Percentiles rank a stretch among this genome's conserved stretches.
Conservation (phyloP, 805 yeast species). For the Komagataella kurtzmanii region DNA sequence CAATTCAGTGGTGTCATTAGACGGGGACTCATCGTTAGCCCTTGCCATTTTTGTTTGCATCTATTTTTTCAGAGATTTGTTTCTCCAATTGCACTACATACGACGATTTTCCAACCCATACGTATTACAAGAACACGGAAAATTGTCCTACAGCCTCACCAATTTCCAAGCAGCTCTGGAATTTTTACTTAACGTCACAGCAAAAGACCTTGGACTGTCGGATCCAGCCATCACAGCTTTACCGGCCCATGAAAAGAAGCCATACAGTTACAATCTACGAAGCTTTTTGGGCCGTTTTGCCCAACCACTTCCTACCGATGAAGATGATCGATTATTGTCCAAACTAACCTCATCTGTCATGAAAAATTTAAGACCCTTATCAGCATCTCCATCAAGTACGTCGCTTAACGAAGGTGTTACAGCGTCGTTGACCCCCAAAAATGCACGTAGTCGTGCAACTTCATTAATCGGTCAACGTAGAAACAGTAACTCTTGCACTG, state of each 20-base stretch:
- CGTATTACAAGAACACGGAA: slow-evolving; percentile 16
- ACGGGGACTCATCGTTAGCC: slow-evolving; percentile 3
- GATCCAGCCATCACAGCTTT: neutral
- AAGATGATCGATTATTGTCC: neutral
- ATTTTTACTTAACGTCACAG: slow-evolving; percentile 17
- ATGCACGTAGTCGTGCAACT: neutral
- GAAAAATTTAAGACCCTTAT: neutral
- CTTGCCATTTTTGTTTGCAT: neutral
- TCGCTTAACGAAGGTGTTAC: neutral
- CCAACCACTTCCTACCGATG: neutral
- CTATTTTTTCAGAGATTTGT: slow-evolving; percentile 9
- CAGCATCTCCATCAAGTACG: neutral
- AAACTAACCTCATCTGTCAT: slow-evolving; percentile 1
- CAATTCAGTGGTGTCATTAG: slow-evolving; percentile 11
- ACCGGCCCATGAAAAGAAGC: slow-evolving; percentile 7
- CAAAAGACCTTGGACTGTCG: slow-evolving; percentile 11
- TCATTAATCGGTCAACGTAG: neutral
- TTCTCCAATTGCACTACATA: slow-evolving; percentile 18
- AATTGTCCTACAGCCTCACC: slow-evolving; percentile 19
- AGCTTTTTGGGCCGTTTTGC: slow-evolving; percentile 2
- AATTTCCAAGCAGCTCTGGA: slow-evolving; percentile 22
- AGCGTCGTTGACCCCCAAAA: neutral
- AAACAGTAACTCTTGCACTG: neutral
- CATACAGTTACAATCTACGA: slow-evolving; percentile 3
- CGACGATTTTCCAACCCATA: slow-evolving; percentile 18